These are phyloP conservation scores for Hanseniaspora clermontiae DNA, from an alignment of 805 yeast genomes.

Conservation along the genomic window DNA sequence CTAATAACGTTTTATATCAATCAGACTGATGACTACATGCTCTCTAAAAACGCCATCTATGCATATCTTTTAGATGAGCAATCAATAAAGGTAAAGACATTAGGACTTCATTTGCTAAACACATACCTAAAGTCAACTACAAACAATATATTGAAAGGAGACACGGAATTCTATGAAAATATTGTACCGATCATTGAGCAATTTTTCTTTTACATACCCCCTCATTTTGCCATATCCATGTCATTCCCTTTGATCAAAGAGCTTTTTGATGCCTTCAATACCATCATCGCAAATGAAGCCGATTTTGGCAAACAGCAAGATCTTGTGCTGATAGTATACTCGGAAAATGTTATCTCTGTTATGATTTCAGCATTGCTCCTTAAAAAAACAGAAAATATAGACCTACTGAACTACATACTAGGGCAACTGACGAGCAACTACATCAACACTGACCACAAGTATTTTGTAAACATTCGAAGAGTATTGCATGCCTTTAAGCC, in stretches of 20 bases:
- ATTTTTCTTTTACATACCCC: constrained; percentile 4
- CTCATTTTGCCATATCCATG: background rate
- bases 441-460: background rate
- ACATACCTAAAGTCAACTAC: background rate
- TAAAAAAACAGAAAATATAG: background rate
- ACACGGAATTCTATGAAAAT: background rate
- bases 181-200: constrained; percentile 7
- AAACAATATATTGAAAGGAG: background rate
- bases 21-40: background rate
- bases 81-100: background rate
- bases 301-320: background rate
- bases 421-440: background rate
- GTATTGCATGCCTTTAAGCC: background rate
- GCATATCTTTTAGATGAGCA: background rate
- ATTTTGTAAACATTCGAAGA: constrained; percentile 2
- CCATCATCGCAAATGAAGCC: background rate
- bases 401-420: background rate
- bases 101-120: background rate
- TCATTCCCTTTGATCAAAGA: background rate
- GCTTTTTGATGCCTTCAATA: background rate
- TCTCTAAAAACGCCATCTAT: background rate
- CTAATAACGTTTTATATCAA: background rate
- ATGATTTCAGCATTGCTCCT: constrained; percentile 1
- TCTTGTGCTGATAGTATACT: background rate
- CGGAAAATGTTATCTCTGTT: constrained; percentile 3